Base-by-base conservation (phyloP, 139 green algal genomes). In the Auxenochlorella protothecoides region DNA sequence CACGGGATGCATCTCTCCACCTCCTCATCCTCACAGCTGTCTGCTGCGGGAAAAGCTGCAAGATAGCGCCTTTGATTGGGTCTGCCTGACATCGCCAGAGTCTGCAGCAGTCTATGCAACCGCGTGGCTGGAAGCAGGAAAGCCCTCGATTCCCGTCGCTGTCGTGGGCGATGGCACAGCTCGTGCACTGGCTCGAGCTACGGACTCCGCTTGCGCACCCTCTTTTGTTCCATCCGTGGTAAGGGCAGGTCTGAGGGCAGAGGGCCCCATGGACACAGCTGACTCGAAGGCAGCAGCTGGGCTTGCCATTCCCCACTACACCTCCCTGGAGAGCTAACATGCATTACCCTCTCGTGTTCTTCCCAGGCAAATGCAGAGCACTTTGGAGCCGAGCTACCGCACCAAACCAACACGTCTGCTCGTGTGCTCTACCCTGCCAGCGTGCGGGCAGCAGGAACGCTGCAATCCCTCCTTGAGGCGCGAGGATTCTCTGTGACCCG, bases 1-100 rank as follows among this genome's bases (percentile, higher is more conserved):
- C 27, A 44, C 27, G 27, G 27, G 27, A 44, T 44, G 27, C 27
- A 44, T 44, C 27, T 44, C 27, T 44, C 27, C 27, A 44, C 27
- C 27, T 44, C 27, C 27, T 44, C 27, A 44, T 67, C 63, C 12
- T 7, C 63, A 67, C 63, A 67, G 6, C 63, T 67, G 12, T 14
- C 64, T 59, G 64, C 71, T 71, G 4, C 55, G n/a, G 16, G 52
- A 64, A 4, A 13, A 72, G 13, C 65, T 85, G 52, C 11, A n/a
- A 8, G 52, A 71, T 4, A 68, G 59, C 7, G 54, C 55, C 0
- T 91, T 83, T 74, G 89, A 93, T 59, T 97, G 89, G 89, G 79
- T 96, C 11, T 78, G 87, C 14, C 70, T 95, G 15, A 97, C 91
- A 2, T 96, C 91, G 0, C 91, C 91, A 10, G 91, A 96, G 73